phyloP scores from a whole-genome alignment of 345 rosid genomes.

The Citrus mangshanensis region DNA sequence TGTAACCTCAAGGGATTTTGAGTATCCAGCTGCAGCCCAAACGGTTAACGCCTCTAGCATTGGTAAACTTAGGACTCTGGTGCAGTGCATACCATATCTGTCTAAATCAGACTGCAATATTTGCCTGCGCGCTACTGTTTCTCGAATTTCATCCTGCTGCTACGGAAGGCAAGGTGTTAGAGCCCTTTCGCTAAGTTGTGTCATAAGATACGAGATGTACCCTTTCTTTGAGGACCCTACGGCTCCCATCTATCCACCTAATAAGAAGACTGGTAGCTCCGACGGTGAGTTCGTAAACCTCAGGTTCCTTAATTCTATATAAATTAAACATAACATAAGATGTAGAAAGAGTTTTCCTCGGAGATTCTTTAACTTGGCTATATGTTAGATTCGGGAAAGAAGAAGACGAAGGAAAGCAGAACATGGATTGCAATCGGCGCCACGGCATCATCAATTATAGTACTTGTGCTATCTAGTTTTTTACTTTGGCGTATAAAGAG shows the following conservation, averaged over 20 bases:
- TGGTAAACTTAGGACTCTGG: accelerated
- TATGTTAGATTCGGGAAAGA: not conserved
- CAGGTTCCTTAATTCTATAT: not conserved
- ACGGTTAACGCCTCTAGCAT: not conserved
- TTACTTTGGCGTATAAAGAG: not conserved
- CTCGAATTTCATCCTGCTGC: not conserved
- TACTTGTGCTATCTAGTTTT: not conserved
- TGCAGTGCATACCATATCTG: not conserved
- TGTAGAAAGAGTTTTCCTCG: not conserved
- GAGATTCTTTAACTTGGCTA: not conserved
- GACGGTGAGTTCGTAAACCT: not conserved
- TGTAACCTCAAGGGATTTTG: not conserved
- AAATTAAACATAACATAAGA: not conserved
- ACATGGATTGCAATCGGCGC: slow-evolving; percentile 9
- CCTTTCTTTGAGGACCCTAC: not conserved
- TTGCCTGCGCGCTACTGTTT: not conserved
- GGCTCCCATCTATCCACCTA: not conserved
- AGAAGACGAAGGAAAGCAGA: not conserved
- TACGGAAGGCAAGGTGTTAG: not conserved
- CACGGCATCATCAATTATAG: not conserved
- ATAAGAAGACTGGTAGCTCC: not conserved
- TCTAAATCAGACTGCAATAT: not conserved
- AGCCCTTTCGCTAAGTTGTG: slow-evolving; percentile 12
- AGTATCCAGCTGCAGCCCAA: not conserved
- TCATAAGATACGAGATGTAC: slow-evolving; percentile 4